Base-by-base conservation (phyloP, 768 basidiomycete species). In the Termitomyces sp. region DNA sequence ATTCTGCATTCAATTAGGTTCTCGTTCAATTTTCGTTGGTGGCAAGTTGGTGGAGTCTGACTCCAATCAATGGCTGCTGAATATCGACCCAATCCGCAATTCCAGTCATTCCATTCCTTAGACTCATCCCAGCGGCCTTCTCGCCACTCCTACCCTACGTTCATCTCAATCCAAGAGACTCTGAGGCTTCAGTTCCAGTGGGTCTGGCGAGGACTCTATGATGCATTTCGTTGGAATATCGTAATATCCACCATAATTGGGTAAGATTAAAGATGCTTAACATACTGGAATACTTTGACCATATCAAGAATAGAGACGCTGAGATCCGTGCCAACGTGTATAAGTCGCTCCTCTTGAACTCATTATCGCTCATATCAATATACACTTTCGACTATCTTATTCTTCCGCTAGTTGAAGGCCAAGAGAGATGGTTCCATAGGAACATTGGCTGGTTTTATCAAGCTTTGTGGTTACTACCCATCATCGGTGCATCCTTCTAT, bases 381-480 rank as follows among this genome's bases (percentile, higher is more conserved):
- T 91, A 85, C 65, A 73, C 79, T n/a, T 89, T 91, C 66, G 88
- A 91, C 63, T 66, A 85, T 44, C 66, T 92, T 25, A 74, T 94
- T 13, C 76, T 81, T 18, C 89, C 90, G 3, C 76, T 91, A 20
- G 79, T 88, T 10, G 79, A 76, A 18, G 77, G 80, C 60, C 78
- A 80, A 51, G 78, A 81, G 55, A 82, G 76, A 56, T 89, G 85
- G 85, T 66, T 88, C 38, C 85, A 85, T 64, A 76, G 83, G 23
- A 88, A 90, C 61, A 75, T 91, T 11, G 84, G 86, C 10, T 85
- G 83, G 82, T 82, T 89, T 59, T 91, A 89, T 67, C 87, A 85
- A 63, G 70, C 82, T 7, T 69, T 94, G 36, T 94, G 91, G 91
- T 70, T 94, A 3, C 69, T 88, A 18, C 93, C 93, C 0, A 79